A percentile compares a stretch with the other conserved stretches of the same genome.
These are phyloP conservation scores for Aspergillus tubingensis DNA, from an alignment of 2,329 filamentous ascomycete species.

Conservation along the genomic window DNA sequence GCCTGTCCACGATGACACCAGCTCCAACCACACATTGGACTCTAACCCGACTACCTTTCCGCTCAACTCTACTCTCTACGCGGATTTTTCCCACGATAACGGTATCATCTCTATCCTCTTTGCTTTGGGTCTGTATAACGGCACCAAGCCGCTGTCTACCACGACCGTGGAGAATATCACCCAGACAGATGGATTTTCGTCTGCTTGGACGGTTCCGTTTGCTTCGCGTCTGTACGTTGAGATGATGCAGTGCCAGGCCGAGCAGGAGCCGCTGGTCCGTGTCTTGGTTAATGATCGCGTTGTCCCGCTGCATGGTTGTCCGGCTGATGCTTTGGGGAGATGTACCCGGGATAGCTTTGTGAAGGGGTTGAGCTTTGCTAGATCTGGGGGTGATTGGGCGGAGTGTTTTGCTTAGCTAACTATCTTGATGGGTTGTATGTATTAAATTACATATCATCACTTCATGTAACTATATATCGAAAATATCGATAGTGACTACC, in stretches of 20 bases:
- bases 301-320: slow-evolving; percentile 69
- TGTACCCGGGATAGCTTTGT: slow-evolving; percentile 73
- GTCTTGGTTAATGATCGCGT: slow-evolving; percentile 84
- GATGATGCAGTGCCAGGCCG: slow-evolving; percentile 69
- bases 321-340: slow-evolving; percentile 67
- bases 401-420: slow-evolving; percentile 52
- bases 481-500: too few relatives aligned
- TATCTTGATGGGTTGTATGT: too few relatives aligned
- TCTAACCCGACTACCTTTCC: slow-evolving; percentile 70
- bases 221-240: slow-evolving; percentile 80
- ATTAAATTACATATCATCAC: too few relatives aligned
- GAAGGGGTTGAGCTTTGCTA: slow-evolving; percentile 72
- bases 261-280: slow-evolving; percentile 69
- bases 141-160: slow-evolving; percentile 57
- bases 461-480: too few relatives aligned
- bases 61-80: slow-evolving; percentile 68
- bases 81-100: slow-evolving; percentile 92
- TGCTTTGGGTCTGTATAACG: slow-evolving; percentile 76
- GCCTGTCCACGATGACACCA: slow-evolving; percentile 71
- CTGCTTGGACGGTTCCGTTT: slow-evolving; percentile 81
- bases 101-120: slow-evolving; percentile 76
- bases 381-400: slow-evolving; percentile 71
- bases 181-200: slow-evolving; percentile 68
- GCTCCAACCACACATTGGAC: slow-evolving; percentile 77
- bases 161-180: slow-evolving; percentile 51